phyloP scores from a whole-genome alignment of 331 rosid genomes.

The Rosa hybrid region DNA sequence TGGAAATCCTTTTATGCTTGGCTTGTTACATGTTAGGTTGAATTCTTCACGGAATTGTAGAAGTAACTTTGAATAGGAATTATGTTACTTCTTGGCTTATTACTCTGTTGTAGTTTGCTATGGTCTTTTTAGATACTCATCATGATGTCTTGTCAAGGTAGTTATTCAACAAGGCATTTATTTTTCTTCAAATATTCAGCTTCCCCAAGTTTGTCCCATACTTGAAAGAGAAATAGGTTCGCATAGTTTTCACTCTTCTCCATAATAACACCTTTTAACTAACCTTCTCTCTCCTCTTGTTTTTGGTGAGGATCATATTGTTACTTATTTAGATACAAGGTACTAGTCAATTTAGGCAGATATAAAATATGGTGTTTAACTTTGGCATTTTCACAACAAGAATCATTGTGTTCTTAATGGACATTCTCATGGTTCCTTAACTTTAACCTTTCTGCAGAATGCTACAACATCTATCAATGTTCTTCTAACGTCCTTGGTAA shows the following conservation, averaged over 20 bases:
- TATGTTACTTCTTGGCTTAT: not conserved
- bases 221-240: not conserved
- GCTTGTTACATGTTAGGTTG: not conserved
- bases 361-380: not conserved
- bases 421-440: not conserved
- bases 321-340: not conserved
- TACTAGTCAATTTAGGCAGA: not conserved
- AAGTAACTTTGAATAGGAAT: not conserved
- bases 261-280: constrained; percentile 4
- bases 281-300: not conserved
- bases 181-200: constrained; percentile 17
- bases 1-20: not conserved
- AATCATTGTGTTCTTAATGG: constrained; percentile 1
- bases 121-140: not conserved
- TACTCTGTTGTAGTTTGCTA: not conserved
- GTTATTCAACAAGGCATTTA: constrained; percentile 10
- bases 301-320: not conserved
- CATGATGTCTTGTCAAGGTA: not conserved
- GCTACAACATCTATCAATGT: not conserved
- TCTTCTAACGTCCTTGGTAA: not conserved
- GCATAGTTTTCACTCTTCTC: not conserved
- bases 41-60: not conserved
- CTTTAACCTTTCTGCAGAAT: not conserved
- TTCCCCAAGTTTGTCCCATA: not conserved
- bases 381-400: not conserved